These are phyloP conservation scores for Cordyceps javanica DNA, from an alignment of 2,329 filamentous ascomycete species.

Conservation along the genomic window DNA sequence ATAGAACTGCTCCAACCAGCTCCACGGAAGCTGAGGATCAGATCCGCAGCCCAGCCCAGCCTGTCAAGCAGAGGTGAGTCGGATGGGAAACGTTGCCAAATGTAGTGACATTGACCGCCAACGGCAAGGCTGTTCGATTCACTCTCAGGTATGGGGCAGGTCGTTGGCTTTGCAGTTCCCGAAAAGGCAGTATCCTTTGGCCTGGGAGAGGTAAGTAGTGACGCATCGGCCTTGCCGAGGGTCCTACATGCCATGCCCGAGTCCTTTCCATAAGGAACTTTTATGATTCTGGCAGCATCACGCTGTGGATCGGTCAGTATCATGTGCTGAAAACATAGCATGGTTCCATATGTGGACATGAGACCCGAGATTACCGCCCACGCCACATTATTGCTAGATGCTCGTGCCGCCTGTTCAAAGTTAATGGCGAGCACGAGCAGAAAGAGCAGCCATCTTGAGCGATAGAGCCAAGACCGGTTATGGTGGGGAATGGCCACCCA, in stretches of 20 bases:
- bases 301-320: slow-evolving; percentile 51
- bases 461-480: slow-evolving; percentile 43
- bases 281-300: slow-evolving; percentile 46
- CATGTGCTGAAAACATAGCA: slow-evolving; percentile 43
- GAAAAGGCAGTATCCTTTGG: neutral
- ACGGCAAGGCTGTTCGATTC: neutral
- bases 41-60: slow-evolving; percentile 49
- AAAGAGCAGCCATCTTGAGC: slow-evolving; percentile 42
- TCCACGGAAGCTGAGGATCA: slow-evolving; percentile 49
- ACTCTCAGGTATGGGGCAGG: no score
- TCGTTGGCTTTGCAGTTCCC: neutral
- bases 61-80: slow-evolving; percentile 42
- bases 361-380: slow-evolving; percentile 46
- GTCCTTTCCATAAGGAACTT: neutral
- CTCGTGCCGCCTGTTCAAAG: slow-evolving; percentile 31
- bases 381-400: slow-evolving; percentile 47
- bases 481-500: slow-evolving; percentile 53
- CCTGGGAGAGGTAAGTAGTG: neutral
- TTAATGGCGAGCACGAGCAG: slow-evolving; percentile 38
- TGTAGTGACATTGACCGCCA: slow-evolving; percentile 38
- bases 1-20: slow-evolving; percentile 55
- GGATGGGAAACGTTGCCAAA: slow-evolving; percentile 55
- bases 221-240: neutral
- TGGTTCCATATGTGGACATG: slow-evolving; percentile 42
- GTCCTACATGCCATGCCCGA: neutral